Base-by-base conservation (phyloP, 192 early-diverging fungal genomes). In the Coemansia sp. region DNA sequence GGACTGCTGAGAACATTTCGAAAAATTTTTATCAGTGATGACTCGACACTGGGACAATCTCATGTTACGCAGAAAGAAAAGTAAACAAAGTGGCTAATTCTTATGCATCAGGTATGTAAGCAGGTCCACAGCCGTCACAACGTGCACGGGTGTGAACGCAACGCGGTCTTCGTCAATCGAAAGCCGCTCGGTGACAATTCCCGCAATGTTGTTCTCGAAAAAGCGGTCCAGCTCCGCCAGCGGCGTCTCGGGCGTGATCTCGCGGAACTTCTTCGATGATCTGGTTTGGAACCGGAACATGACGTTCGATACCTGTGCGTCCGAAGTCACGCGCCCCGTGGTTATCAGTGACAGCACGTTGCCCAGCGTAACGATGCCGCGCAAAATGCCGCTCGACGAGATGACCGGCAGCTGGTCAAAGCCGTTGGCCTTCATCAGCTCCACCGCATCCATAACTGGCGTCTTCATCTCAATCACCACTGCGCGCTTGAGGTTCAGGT, bases 331-430 rank as follows among this genome's bases (percentile, higher is more conserved):
- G 59, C 90, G 86, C 52, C 89, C 85, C 52, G 86, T 84, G 8
- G 90, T 84, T 50, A 97, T 84, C 54, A 92, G 89, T 23, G 92
- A 86, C 27, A 95, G 88, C 55, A 91, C 74, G 81, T 94, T 90
- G 23, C 93, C 93, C 55, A 97, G 84, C 39, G 94, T 96, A 26
- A 98, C 85, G 54, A 97, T 81, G 47, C 96, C 96, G 54, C 86
- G 87, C 51, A 96, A 81, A 45, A 76, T 81, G 37, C 78, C 78
- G 37, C 82, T 68, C n/a, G 76, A 66, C 13, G 86, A 82, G 29
- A 92, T 89, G 37, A 97, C 94, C 23, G 95, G 95, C 26, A 97
- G 84, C 84, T 99, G 97, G 82, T 97, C 94, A 72, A 97, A 97
- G 19, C 89, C 94, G 65, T 91, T 88, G 22, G 79, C 61, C 66